Base-by-base conservation (phyloP, 75 land plant genomes). In the Cunninghamia lanceolata region DNA sequence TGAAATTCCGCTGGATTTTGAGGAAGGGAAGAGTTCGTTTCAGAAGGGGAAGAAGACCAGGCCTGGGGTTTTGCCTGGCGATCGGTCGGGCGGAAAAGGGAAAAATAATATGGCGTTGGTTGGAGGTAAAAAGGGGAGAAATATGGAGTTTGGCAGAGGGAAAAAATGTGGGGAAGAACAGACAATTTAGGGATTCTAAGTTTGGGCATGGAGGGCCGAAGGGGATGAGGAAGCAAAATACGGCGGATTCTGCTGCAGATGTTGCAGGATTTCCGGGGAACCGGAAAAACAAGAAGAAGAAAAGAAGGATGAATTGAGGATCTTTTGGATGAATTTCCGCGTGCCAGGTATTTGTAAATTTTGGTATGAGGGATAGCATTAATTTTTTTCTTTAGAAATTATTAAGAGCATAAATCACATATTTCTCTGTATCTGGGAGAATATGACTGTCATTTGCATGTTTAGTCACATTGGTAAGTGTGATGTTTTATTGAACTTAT, bases 121-220 rank as follows among this genome's bases (percentile, higher is more conserved):
- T 0, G 92, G 89, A 14, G 71, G 89, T 3, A 66, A 71, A 46
- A 84, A 88, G 56, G 90, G 92, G 50, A 88, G 85, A 34, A 47
- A 52, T 52, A 88, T 81, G 32, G 50, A 66, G 36, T 52, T 13
- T 14, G 14, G 54, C 54, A 91, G 89, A 28, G 71, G 88, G 3
- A 66, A 75, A 47, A 84, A 89, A 47, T 45, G 25, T n/a, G n/a
- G 46, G 10, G 3, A 89, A 88, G 85, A 89, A 84, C 4, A 94
- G 97, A 87, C 91, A 93, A 4, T 50, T 19, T 4, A 88, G 89
- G 82, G 89, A 96, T 86, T 84, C 96, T 16, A 98, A 96, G 90
- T 98, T 92, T 87, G 99, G 99, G 0, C 87, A 79, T 91, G 99
- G 99, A 78, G 99, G 99, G 6, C 90, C 89, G 68, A 98, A 98